phyloP scores from a whole-genome alignment of 2,329 filamentous ascomycete genomes.

The Aspergillus pseudoviridinutans region DNA sequence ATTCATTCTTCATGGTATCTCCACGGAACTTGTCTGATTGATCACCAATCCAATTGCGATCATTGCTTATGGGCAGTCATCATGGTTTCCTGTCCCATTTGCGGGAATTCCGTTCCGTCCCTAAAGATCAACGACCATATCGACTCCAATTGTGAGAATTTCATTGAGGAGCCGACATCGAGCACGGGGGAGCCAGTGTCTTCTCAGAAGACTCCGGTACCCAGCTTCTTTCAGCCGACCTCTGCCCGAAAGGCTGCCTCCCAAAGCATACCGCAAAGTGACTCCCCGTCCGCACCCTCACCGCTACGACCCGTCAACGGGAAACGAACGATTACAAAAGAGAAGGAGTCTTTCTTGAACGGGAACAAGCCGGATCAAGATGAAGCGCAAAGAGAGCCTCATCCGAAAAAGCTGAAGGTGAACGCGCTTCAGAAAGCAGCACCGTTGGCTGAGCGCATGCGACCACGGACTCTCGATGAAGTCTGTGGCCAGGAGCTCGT shows the following conservation, averaged over 20 bases:
- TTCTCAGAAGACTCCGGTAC: constrained; percentile 40
- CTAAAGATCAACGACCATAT: constrained; percentile 82
- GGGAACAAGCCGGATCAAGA: constrained; percentile 16
- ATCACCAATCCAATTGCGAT: not conserved
- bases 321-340: constrained; percentile 31
- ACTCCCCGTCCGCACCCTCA: constrained; percentile 18
- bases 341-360: constrained; percentile 20
- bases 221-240: constrained; percentile 55
- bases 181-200: constrained; percentile 41
- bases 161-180: constrained; percentile 51
- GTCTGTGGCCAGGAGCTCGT: constrained; percentile 91
- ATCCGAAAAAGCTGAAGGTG: constrained; percentile 63
- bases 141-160: constrained; percentile 72
- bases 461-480: constrained; percentile 76
- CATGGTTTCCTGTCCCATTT: constrained; percentile 76
- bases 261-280: constrained; percentile 21
- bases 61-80: constrained; percentile 3
- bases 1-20: not conserved
- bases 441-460: constrained; percentile 90
- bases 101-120: constrained; percentile 54
- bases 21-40: not conserved
- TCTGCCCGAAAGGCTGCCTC: constrained; percentile 41
- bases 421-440: constrained; percentile 64
- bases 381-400: constrained; percentile 34
- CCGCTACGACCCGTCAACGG: constrained; percentile 24